Evolutionary conservation across 2,329 filamentous ascomycete genomes (phyloP).

Genomic region (Colletotrichum camelliae): DNA sequence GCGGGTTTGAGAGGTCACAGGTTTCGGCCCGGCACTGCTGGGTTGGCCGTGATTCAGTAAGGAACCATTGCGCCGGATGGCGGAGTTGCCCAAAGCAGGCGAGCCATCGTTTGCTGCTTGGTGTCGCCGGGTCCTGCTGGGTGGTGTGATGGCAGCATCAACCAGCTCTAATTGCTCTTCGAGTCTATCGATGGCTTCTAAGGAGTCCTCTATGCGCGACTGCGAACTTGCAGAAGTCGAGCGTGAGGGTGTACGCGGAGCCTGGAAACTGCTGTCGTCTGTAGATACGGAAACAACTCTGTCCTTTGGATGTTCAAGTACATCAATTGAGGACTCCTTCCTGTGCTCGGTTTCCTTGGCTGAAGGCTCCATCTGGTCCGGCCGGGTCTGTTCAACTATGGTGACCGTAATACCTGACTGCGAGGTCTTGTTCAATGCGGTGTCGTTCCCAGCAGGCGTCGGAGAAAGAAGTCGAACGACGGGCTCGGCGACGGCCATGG

Average conservation of each 20-base stretch:
- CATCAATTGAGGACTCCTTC: neutral
- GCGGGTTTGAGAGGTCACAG: constrained; percentile 36
- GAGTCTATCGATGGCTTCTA: constrained; percentile 66
- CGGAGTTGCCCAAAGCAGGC: neutral
- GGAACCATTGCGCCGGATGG: neutral
- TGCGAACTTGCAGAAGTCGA: constrained; percentile 28
- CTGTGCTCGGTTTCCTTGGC: neutral
- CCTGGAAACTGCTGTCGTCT: neutral
- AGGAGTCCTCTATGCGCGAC: constrained; percentile 66
- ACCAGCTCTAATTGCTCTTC: constrained; percentile 67
- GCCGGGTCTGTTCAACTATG: neutral
- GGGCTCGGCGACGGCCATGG: constrained; percentile 17
- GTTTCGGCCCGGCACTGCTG: constrained; percentile 47
- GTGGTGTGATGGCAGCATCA: constrained; percentile 39
- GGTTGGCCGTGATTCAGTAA: constrained; percentile 32
- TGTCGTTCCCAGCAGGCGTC: neutral
- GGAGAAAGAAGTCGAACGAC: neutral
- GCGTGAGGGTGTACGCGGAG: constrained; percentile 8
- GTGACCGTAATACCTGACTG: neutral
- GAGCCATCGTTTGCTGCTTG: neutral
- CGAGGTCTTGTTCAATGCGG: neutral
- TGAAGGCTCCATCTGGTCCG: neutral
- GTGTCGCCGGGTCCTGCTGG: constrained; percentile 21
- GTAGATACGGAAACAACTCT: constrained; percentile 10
- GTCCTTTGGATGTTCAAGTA: neutral